A percentile compares a stretch with the other conserved stretches of the same genome.
Evolutionary conservation across 2,329 filamentous ascomycete species (phyloP).

Genomic region (Talaromyces sp.): DNA sequence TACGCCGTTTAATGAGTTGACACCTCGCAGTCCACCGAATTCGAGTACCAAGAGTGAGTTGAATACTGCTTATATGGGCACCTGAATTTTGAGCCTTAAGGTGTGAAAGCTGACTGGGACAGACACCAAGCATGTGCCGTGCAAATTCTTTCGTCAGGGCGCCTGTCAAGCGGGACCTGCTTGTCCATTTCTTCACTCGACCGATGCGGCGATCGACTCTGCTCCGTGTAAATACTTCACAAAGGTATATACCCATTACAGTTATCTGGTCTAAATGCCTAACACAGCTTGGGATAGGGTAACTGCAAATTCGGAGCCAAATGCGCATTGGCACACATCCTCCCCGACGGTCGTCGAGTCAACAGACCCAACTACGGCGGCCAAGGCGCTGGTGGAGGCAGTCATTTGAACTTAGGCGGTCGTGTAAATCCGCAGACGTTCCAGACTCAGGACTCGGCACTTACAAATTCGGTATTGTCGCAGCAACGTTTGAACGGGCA

Average conservation of each 20-base stretch:
- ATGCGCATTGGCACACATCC: slow-evolving; percentile 93
- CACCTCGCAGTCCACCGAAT: slow-evolving; percentile 46
- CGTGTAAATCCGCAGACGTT: slow-evolving; percentile 64
- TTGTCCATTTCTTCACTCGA: slow-evolving; percentile 94
- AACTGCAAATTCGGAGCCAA: slow-evolving; percentile 99
- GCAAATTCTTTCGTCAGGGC: slow-evolving; percentile 98
- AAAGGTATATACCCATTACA: slow-evolving; percentile 62
- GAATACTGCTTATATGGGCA: neutral
- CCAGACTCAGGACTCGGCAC: slow-evolving; percentile 64
- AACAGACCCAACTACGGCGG: slow-evolving; percentile 62
- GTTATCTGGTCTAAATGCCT: neutral
- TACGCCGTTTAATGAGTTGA: slow-evolving; percentile 39
- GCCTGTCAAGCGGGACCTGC: slow-evolving; percentile 93
- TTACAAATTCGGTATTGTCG: slow-evolving; percentile 69
- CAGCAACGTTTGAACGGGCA: slow-evolving; percentile 56
- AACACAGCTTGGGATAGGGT: slow-evolving; percentile 55
- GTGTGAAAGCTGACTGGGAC: neutral
- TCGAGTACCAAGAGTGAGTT: slow-evolving; percentile 32
- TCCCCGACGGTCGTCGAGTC: slow-evolving; percentile 87
- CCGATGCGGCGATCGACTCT: slow-evolving; percentile 77
- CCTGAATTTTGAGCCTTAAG: neutral
- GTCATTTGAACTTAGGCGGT: slow-evolving; percentile 62
- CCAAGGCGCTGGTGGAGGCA: slow-evolving; percentile 55
- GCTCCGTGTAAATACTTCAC: slow-evolving; percentile 97
- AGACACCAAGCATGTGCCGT: slow-evolving; percentile 97